Percentiles rank a stretch among this genome's conserved stretches.
Conservation (phyloP, 2,329 filamentous ascomycete genomes). For the Salinomyces thailandicus region DNA sequence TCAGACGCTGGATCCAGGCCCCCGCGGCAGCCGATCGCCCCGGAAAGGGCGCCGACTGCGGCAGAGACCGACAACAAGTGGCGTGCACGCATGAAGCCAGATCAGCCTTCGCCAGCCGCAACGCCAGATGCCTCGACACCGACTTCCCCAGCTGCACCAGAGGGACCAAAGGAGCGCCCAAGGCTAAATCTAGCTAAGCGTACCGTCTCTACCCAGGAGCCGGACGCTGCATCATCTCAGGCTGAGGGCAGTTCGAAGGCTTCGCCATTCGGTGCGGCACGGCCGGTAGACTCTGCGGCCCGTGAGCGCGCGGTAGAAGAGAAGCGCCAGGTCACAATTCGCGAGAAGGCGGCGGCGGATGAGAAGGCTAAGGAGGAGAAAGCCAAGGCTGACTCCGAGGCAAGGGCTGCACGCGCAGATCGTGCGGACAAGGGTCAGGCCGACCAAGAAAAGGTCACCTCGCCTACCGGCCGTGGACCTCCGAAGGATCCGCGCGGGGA, state of each 20-base stretch:
- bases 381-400: conserved; percentile 47
- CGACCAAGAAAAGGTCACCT: conserved; percentile 21
- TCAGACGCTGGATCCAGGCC: conserved; percentile 67
- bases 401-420: conserved; percentile 41
- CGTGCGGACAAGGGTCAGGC: conserved; percentile 24
- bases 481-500: conserved; percentile 1
- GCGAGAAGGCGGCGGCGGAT: conserved; percentile 77
- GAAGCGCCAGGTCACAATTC: conserved; percentile 62
- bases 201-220: conserved; percentile 67
- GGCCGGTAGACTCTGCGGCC: conserved; percentile 85
- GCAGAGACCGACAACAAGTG: conserved; percentile 90
- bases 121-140: conserved; percentile 67
- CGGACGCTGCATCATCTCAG: conserved; percentile 33
- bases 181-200: conserved; percentile 83
- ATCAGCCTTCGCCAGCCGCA: conserved; percentile 52
- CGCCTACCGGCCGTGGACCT: conserved; percentile 34
- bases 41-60: conserved; percentile 67
- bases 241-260: conserved; percentile 53
- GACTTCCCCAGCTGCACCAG: conserved; percentile 54
- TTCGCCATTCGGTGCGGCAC: conserved; percentile 86
- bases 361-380: conserved; percentile 71
- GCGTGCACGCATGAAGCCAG: conserved; percentile 86
- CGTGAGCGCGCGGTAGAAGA: conserved; percentile 86
- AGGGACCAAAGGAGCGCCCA: conserved; percentile 57
- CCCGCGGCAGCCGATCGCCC: conserved; percentile 30